phyloP scores from a whole-genome alignment of 805 yeast genomes.

The Phaffomyces opuntiae region DNA sequence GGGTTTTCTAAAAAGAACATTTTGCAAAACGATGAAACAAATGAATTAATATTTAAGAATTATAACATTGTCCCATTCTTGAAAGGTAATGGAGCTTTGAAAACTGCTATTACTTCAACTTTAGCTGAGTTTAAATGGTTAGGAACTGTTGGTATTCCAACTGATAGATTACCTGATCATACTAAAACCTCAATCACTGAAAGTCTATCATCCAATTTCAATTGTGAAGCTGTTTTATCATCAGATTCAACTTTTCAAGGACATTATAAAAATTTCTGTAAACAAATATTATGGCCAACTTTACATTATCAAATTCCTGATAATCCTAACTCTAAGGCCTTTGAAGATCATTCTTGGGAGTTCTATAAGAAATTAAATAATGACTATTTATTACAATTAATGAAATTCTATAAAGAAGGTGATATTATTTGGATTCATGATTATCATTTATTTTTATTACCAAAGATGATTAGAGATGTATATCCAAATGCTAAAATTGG shows the following conservation, averaged over 20 bases:
- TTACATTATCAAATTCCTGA: conserved; percentile 92
- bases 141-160: conserved; percentile 90
- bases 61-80: conserved; percentile 51
- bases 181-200: conserved; percentile 48
- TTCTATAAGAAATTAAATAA: conserved; percentile 73
- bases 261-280: conserved; percentile 86
- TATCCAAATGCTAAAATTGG: conserved; percentile 86
- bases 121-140: conserved; percentile 56
- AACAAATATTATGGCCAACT: conserved; percentile 95
- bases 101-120: conserved; percentile 72
- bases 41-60: conserved; percentile 32
- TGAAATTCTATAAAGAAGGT: conserved; percentile 58
- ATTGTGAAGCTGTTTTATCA: conserved; percentile 62
- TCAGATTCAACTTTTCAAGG: conserved; percentile 81
- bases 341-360: conserved; percentile 93
- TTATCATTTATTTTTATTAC: conserved; percentile 83
- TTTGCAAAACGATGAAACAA: conserved; percentile 23
- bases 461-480: conserved; percentile 68
- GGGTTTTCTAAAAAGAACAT: conserved; percentile 64
- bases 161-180: conserved; percentile 62
- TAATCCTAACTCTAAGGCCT: conserved; percentile 86
- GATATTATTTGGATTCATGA: conserved; percentile 92
- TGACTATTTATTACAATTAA: conserved; percentile 68
- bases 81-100: conserved; percentile 83
- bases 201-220: conserved; percentile 39